These are phyloP conservation scores for Trichoderma orchidacearum DNA, from an alignment of 495 filamentous ascomycete genomes.

Conservation along the genomic window DNA sequence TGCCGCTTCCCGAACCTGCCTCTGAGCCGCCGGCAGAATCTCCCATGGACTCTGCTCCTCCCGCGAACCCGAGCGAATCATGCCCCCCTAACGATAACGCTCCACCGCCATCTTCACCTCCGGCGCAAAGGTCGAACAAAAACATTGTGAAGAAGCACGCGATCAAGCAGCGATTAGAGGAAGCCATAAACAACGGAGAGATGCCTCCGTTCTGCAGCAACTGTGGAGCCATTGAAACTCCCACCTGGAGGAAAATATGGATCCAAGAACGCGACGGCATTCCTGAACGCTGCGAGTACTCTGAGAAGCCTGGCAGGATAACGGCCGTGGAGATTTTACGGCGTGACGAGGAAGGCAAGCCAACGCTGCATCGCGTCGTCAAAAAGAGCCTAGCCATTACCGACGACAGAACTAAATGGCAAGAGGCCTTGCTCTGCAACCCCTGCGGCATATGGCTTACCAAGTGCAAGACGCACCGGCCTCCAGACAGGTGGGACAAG, in stretches of 20 bases:
- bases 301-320: slow-evolving; percentile 49
- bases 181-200: slow-evolving; percentile 53
- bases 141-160: slow-evolving; percentile 42
- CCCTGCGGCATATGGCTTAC: slow-evolving; percentile 91
- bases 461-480: slow-evolving; percentile 75
- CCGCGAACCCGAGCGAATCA: slow-evolving; percentile 10
- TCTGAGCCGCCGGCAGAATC: neutral
- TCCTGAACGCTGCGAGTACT: slow-evolving; percentile 48
- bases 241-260: slow-evolving; percentile 88
- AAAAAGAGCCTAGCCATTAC: slow-evolving; percentile 54
- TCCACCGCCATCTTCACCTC: slow-evolving; percentile 15
- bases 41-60: neutral
- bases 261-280: slow-evolving; percentile 48
- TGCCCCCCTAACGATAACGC: slow-evolving; percentile 13
- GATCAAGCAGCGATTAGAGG: slow-evolving; percentile 51
- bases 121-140: slow-evolving; percentile 21
- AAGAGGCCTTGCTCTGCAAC: slow-evolving; percentile 71
- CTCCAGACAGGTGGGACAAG: slow-evolving; percentile 70
- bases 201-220: slow-evolving; percentile 80
- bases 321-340: slow-evolving; percentile 53
- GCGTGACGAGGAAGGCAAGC: slow-evolving; percentile 41
- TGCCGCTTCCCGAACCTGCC: neutral
- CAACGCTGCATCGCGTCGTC: slow-evolving; percentile 51
- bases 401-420: slow-evolving; percentile 51
- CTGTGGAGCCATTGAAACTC: slow-evolving; percentile 88